Evolutionary conservation across 2,329 filamentous ascomycete species (phyloP), one percentile per base, ranked within the genome.

Genomic region (Ascochyta fabae): DNA sequence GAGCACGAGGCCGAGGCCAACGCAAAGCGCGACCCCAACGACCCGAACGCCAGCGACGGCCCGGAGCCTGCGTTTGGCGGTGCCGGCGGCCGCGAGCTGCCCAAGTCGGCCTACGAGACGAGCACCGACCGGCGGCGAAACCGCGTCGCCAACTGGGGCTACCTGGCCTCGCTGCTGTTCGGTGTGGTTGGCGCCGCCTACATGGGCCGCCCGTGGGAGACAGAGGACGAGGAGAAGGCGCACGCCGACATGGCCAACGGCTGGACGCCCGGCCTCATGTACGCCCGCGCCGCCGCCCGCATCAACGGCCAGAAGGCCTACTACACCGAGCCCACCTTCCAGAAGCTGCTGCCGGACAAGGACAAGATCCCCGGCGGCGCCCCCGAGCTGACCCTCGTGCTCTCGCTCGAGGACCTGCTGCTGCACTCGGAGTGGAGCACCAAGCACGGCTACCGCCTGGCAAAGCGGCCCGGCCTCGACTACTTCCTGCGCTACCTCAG

Each of bases 401-500:
- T 99, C 66, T 95, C 91, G 74, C 80, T 99, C 69, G 95, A 99
- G 75, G 94, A 99, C 75, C 84, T 99, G 68, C 84, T 99, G 49
- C 87, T 99, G 27, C 94, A 97, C 79, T 96, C 91, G 71, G 92
- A 96, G 74, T 99, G 95, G 95, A 86, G 87, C 23, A 86, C 94
- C 53, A 91, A 98, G 74, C 90, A 97, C 72, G 95, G 95, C 56
- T 99, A 95, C 92, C 87, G 94, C 65, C 84, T 96, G 59, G 95
- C 95, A 26, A 99, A 99, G 81, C 86, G 95, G 45, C 95, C 95
- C 33, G 95, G 95, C 41, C 86, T 96, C 59, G 95, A 99, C 79
- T 99, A 99, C 80, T 99, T 99, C 80, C 80, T 99, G 61, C 91
- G 91, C 71, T 99, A 99, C 76, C 84, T 99, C 44, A 94, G 91